Evolutionary conservation across 2,329 filamentous ascomycete species (phyloP), one percentile per base, ranked within the genome.

Genomic region (Tolypocladium pustulatum): DNA sequence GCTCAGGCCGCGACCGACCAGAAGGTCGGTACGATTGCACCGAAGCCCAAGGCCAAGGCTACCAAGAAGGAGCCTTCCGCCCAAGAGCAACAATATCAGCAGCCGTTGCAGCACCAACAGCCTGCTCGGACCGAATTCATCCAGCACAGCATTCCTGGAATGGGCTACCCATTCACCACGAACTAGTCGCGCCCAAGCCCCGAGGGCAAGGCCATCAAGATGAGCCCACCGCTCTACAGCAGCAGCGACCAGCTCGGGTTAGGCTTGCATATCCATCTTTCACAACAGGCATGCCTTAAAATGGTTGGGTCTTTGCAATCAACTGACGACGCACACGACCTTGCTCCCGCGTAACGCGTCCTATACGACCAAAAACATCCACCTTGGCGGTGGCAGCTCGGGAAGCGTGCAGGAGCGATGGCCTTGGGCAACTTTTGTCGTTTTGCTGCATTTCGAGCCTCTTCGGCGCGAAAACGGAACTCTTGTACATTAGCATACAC

Each of bases 1-100:
- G 75, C 75, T 27, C 76, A 79, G 59, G 76, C 71, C 4, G 74
- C 73, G 8, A 68, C 70, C 40, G 73, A 75, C 57, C 66, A 70
- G 58, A 69, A 69, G 58, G 64, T 68, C n/a, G 73, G 72, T 41
- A 61, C 66, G 38, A 69, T 71, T 40, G 69, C 71, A 13, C 72
- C 73, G n/a, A 75, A 74, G 61, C 71, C 68, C 36, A 75, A 74
- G 65, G 65, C 61, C 54, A 73, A 73, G 61, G 60, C 67, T 5
- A 59, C 62, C 40, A 74, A 73, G 63, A 74, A 72, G 62, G 71
- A 72, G 17, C 34, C 22, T 49, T 59, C 62, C 41, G 57, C 64
- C 43, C 57, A 52, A 8, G 49, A 52, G 49, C 49, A 66, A 55
- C 69, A 67, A 52, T 61, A 61, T 32, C 58, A 57, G 38, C 60